A percentile compares a stretch with the other conserved stretches of the same genome.
These are phyloP conservation scores for Juncus inflexus DNA, from an alignment of 176 grass and related monocot genomes.

Conservation along the genomic window DNA sequence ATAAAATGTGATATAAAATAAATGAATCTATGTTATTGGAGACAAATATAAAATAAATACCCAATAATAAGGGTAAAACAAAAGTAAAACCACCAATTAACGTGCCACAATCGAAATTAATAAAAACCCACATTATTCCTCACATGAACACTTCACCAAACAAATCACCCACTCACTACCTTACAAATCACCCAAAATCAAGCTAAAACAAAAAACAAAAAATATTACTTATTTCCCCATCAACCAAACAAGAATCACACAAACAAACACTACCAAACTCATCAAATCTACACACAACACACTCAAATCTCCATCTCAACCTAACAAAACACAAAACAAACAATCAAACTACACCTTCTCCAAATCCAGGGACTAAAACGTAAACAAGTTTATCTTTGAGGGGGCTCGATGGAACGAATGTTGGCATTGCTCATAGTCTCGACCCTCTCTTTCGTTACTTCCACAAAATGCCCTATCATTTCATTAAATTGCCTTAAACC, in stretches of 20 bases:
- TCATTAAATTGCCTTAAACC: conserved; percentile 98
- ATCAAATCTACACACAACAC: conserved; percentile 47
- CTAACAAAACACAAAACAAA: conserved; percentile 50
- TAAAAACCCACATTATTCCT: conserved; percentile 26
- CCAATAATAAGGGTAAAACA: conserved; percentile 9
- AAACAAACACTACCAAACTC: conserved; percentile 18
- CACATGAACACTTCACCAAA: conserved; percentile 36
- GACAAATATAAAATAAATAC: background rate
- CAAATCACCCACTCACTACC: conserved; percentile 47
- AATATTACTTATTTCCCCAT: conserved; percentile 48
- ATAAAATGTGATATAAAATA: too few species aligned
- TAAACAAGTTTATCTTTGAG: conserved; percentile 65
- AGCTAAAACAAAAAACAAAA: conserved; percentile 26
- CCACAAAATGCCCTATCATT: conserved; percentile 98
- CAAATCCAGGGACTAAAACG: background rate
- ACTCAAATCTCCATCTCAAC: conserved; percentile 42
- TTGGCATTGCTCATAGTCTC: conserved; percentile 80
- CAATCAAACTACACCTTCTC: conserved; percentile 26
- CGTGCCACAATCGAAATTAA: conserved; percentile 23
- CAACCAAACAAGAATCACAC: conserved; percentile 50
- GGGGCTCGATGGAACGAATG: conserved; percentile 62
- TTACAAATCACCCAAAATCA: conserved; percentile 33
- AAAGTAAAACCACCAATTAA: conserved; percentile 22
- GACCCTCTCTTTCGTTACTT: conserved; percentile 95
- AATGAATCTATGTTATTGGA: too few species aligned